A percentile compares a stretch with the other conserved stretches of the same genome.
Conservation (phyloP, 345 rosid species). For the Fremontodendron californicum region DNA sequence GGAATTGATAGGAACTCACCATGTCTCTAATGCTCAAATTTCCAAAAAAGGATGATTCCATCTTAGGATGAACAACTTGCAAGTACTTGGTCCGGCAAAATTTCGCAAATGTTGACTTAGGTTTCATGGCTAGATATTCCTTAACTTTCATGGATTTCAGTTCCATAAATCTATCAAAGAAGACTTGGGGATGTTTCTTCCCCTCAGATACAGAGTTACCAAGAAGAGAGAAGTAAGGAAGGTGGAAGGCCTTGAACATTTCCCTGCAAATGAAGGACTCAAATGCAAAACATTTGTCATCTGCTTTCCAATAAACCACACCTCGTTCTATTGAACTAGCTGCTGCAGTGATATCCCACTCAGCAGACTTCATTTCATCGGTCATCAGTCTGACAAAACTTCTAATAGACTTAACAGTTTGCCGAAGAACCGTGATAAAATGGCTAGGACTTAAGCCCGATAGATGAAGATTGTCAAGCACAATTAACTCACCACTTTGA, state of each 20-base stretch:
- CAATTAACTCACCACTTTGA: conserved; percentile 56
- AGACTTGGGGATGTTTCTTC: conserved; percentile 31
- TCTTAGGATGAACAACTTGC: conserved; percentile 65
- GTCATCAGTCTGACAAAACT: conserved; percentile 61
- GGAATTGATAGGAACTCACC: conserved; percentile 47
- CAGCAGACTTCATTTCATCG: conserved; percentile 57
- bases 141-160: conserved; percentile 46
- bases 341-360: conserved; percentile 73
- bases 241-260: conserved; percentile 72
- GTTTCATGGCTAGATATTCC: conserved; percentile 47
- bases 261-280: conserved; percentile 69
- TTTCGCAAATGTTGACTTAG: conserved; percentile 58
- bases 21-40: conserved; percentile 48
- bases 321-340: conserved; percentile 51
- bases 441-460: conserved; percentile 54
- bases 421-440: conserved; percentile 46
- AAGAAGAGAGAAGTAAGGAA: conserved; percentile 42
- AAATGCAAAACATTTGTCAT: conserved; percentile 72
- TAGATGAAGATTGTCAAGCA: conserved; percentile 45
- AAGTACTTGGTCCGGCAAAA: conserved; percentile 66
- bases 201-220: conserved; percentile 30
- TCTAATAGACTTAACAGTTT: conserved; percentile 59
- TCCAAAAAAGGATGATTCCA: conserved; percentile 74
- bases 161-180: conserved; percentile 61
- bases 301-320: conserved; percentile 51